Evolutionary conservation across 495 filamentous ascomycete species (phyloP).

Genomic region (Hypoxylon trugodes): DNA sequence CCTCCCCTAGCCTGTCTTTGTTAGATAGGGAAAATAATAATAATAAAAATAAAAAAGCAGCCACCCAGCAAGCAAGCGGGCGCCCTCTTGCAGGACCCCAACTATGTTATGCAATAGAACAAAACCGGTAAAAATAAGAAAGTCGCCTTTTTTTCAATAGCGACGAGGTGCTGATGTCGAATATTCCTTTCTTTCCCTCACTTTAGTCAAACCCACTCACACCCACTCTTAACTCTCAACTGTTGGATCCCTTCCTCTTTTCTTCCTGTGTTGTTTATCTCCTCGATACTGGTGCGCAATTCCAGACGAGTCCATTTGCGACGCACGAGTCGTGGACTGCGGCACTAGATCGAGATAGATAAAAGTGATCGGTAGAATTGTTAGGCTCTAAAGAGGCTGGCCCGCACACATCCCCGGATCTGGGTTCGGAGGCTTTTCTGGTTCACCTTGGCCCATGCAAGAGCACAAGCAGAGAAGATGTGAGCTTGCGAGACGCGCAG

Average conservation of each 20-base stretch:
- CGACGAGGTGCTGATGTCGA: conserved; percentile 29
- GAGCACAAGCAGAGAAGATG: conserved; percentile 30
- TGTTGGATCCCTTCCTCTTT: no score
- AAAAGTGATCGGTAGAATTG: conserved; percentile 34
- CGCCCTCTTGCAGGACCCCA: conserved; percentile 10
- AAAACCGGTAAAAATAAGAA: conserved; percentile 8
- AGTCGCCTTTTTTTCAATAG: background rate
- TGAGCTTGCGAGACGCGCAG: conserved; percentile 37
- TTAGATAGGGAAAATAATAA: no score
- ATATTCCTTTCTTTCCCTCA: background rate
- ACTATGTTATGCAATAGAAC: no score
- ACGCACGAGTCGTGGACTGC: conserved; percentile 29
- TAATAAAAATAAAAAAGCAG: conserved; percentile 19
- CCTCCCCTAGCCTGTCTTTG: conserved; percentile 28
- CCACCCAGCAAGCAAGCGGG: conserved; percentile 23
- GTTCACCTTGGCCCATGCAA: conserved; percentile 37
- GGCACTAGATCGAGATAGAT: conserved; percentile 37
- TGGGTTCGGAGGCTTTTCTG: conserved; percentile 40
- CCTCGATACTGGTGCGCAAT: conserved; percentile 5
- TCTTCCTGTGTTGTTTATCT: no score
- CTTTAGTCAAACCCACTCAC: no score
- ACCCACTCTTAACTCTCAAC: no score
- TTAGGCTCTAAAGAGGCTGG: conserved; percentile 35
- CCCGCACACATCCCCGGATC: conserved; percentile 32
- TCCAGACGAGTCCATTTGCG: conserved; percentile 22